Evolutionary conservation across 495 filamentous ascomycete genomes (phyloP).

Genomic region (Aspergillus nidulans): DNA sequence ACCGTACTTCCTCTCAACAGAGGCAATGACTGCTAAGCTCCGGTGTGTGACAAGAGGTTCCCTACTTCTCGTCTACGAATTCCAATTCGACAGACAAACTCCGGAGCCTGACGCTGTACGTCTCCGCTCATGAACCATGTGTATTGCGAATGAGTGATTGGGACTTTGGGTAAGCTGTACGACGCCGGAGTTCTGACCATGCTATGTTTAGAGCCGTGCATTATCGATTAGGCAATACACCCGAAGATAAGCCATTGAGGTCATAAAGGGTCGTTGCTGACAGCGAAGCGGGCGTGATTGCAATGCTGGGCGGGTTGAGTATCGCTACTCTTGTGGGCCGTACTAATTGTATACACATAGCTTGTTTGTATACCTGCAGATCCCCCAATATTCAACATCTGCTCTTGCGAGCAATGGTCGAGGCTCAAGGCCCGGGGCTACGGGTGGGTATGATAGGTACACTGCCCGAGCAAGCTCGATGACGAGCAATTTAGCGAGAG

Average conservation of each 20-base stretch:
- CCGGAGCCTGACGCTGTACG: background rate
- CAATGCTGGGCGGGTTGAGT: background rate
- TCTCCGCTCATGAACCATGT: constrained; percentile 5
- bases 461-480: too few species aligned
- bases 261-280: constrained; percentile 3
- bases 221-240: background rate
- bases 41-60: background rate
- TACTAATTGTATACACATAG: background rate
- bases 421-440: too few species aligned
- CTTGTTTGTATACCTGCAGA: background rate
- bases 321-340: background rate
- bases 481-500: too few species aligned
- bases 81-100: background rate
- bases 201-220: background rate
- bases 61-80: background rate
- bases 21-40: background rate
- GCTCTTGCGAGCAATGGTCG: too few species aligned
- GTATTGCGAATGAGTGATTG: background rate
- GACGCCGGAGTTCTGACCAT: background rate
- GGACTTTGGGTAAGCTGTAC: background rate
- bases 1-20: background rate
- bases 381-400: too few species aligned
- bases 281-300: background rate
- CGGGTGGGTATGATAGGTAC: too few species aligned
- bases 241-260: constrained; percentile 1